Evolutionary conservation across 2,329 filamentous ascomycete species (phyloP).

Genomic region (Penicillium sp.): DNA sequence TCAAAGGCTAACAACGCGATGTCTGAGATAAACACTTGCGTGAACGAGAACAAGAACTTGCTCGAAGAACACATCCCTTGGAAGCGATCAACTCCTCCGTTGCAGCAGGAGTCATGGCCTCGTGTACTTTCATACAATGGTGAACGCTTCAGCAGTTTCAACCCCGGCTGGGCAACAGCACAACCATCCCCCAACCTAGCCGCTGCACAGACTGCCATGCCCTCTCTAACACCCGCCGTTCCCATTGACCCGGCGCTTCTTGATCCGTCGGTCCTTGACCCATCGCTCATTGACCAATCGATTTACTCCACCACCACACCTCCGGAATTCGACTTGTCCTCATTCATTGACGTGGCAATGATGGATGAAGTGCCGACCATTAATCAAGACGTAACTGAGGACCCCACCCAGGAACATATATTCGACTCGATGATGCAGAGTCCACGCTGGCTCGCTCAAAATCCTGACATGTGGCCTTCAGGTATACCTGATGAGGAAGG

Average conservation of each 20-base stretch:
- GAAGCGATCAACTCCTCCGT: background rate
- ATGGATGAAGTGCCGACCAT: too few relatives aligned
- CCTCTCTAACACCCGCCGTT: background rate
- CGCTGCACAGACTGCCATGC: background rate
- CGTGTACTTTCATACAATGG: conserved; percentile 1
- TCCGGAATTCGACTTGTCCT: background rate
- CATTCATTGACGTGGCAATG: background rate
- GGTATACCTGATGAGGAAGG: conserved; percentile 6
- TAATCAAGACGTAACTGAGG: too few relatives aligned
- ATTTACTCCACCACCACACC: background rate
- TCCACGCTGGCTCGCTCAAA: background rate
- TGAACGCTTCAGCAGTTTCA: conserved; percentile 2
- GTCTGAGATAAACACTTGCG: conserved; percentile 8
- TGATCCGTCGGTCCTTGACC: conserved; percentile 5
- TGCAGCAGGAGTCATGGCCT: background rate
- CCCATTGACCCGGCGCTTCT: background rate
- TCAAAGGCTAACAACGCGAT: conserved; percentile 13
- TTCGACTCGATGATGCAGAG: conserved; percentile 4
- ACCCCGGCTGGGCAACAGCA: background rate
- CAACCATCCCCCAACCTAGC: background rate
- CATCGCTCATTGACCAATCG: background rate
- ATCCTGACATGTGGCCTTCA: conserved; percentile 3
- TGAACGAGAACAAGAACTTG: background rate
- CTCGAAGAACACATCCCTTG: conserved; percentile 4
- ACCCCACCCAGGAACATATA: background rate